A percentile compares a stretch with the other conserved stretches of the same genome.
Evolutionary conservation across 176 grass and related monocot genomes (phyloP).

Genomic region (Sorghum bicolor): Sorghum_bicolor_NCBIv3 NC_012873.2:48097501-48098000

Average conservation of each 20-base stretch:
- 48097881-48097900: not conserved
- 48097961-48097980: not conserved
- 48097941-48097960: not conserved
- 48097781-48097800: not conserved
- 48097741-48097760: not conserved
- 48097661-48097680: not conserved
- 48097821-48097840: not conserved
- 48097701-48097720: not conserved
- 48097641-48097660: not conserved
- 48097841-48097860: not conserved
- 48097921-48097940: not conserved
- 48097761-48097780: not conserved
- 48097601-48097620: not conserved
- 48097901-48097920: not conserved
- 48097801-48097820: not conserved
- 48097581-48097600: not conserved
- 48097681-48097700: not conserved
- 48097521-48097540: not conserved
- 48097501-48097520: not conserved
- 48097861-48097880: not conserved
- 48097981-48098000: not conserved
- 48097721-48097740: not conserved
- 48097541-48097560: not conserved
- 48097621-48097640: not conserved
- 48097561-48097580: not conserved